Conservation (phyloP, 495 filamentous ascomycete species). For the Bacidia gigantensis region DNA sequence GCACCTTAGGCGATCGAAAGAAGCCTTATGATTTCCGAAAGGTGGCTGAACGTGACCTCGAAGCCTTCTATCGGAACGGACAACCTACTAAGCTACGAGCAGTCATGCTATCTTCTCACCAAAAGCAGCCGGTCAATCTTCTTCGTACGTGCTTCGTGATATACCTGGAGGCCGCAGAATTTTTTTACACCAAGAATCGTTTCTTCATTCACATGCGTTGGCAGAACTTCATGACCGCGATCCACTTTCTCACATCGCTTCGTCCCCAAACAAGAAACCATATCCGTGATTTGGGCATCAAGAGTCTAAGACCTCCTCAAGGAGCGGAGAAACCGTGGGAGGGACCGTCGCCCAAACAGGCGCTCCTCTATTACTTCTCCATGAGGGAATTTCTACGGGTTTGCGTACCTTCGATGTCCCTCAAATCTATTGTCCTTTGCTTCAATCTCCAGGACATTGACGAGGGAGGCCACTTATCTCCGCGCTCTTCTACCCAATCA, state of each 20-base stretch:
- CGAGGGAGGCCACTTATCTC: too few relatives aligned
- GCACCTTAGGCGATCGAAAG: not conserved
- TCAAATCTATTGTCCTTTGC: too few relatives aligned
- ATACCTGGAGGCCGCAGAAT: not conserved
- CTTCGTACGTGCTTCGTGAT: not conserved
- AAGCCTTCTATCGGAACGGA: not conserved
- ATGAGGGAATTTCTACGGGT: too few relatives aligned
- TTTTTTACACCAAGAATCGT: not conserved
- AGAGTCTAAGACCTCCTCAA: too few relatives aligned
- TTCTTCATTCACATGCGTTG: not conserved
- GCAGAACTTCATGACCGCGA: not conserved
- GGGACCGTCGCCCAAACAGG: too few relatives aligned
- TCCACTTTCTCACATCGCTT: not conserved
- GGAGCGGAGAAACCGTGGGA: too few relatives aligned
- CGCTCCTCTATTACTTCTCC: too few relatives aligned
- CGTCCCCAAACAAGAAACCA: not conserved
- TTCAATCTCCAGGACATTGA: too few relatives aligned
- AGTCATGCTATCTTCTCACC: not conserved
- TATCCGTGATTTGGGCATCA: not conserved
- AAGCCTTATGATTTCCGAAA: not conserved
- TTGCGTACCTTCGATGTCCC: too few relatives aligned
- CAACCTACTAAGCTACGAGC: not conserved
- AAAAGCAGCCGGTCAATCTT: not conserved
- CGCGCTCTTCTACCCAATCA: too few relatives aligned
- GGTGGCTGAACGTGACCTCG: not conserved